Evolutionary conservation across 164 flowering plant species (phyloP), one percentile per base, ranked within the genome.

Genomic region (Liriodendron chinense): DNA sequence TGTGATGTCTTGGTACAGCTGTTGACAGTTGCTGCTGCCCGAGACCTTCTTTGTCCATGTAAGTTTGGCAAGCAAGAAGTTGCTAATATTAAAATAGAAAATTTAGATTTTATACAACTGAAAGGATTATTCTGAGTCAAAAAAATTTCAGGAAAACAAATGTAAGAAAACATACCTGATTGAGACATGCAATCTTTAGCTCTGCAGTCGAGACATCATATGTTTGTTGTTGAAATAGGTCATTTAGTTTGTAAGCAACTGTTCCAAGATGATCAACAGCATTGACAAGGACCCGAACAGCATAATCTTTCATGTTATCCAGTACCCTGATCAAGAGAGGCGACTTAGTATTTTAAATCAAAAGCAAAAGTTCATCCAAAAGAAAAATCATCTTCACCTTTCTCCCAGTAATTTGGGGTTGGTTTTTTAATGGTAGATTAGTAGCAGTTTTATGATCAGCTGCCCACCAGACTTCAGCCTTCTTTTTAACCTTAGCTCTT

Each of bases 181-280:
- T 86, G 48, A 92, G 73, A 84, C 93, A 84, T 64, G 91, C 80
- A 75, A 88, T 82, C 70, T 89, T 89, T 34, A 89, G 79, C 78
- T 94, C 98, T 84, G 85, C 84, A 53, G 90, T 80, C 49, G 97
- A 89, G 68, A 87, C 80, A 53, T 96, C 97, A 50, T 73, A 72
- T 16, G 90, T 74, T 83, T 96, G 97, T 78, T 96, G 97, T 80
- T 96, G 97, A 75, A 96, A 85, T 75, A 96, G 88, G 70, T 94
- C 99, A 62, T 86, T 89, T 75, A 96, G 82, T 75, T 96, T 96
- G 88, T 84, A 94, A n/a, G 99, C 97, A 78, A 96, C 98, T 69
- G 98, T 94, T 49, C 98, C 99, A 74, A 96, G 96, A 80, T 96
- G 99, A 85, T 96, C 99, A 75, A 96, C 96, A 72, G 98, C 96